phyloP scores from a whole-genome alignment of 306 rosid genomes.

The Arachis stenosperma region DNA sequence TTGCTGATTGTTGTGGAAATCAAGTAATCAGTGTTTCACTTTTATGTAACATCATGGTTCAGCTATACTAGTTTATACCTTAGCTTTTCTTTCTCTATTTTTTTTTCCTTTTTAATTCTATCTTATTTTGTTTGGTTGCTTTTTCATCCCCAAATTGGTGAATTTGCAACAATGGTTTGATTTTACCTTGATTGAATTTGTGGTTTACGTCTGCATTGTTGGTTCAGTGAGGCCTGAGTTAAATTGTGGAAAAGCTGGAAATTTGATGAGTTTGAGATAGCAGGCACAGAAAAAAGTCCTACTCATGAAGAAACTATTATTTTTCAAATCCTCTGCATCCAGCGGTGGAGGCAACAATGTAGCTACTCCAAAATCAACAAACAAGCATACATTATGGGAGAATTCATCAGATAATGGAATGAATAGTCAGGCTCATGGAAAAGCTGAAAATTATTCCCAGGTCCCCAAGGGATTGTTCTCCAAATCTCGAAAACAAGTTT shows the following conservation, averaged over 20 bases:
- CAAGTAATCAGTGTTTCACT: constrained; percentile 12
- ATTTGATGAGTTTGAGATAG: constrained; percentile 45
- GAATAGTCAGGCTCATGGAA: constrained; percentile 41
- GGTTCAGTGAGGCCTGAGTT: constrained; percentile 42
- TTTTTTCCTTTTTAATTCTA: not conserved
- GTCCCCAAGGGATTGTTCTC: constrained; percentile 55
- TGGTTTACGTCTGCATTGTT: constrained; percentile 27
- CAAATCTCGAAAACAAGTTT: constrained; percentile 61
- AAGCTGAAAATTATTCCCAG: constrained; percentile 51
- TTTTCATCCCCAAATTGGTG: not conserved
- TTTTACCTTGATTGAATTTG: constrained; percentile 21
- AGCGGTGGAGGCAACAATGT: constrained; percentile 56
- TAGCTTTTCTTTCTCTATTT: not conserved
- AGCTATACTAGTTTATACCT: constrained; percentile 12
- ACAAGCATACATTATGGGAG: constrained; percentile 59
- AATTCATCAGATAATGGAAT: constrained; percentile 54
- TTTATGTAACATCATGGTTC: constrained; percentile 40
- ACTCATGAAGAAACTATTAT: constrained; percentile 85
- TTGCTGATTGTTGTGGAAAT: constrained; percentile 34
- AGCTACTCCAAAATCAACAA: constrained; percentile 53
- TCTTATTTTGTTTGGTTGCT: not conserved
- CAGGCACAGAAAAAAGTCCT: constrained; percentile 32
- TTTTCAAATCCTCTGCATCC: constrained; percentile 75
- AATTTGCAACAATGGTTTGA: constrained; percentile 15
- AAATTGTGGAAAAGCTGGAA: constrained; percentile 29